Percentiles rank a stretch among this genome's conserved stretches.
Evolutionary conservation across 257 asterid genomes (phyloP).

Genomic region (Fraxinus excelsior): DNA sequence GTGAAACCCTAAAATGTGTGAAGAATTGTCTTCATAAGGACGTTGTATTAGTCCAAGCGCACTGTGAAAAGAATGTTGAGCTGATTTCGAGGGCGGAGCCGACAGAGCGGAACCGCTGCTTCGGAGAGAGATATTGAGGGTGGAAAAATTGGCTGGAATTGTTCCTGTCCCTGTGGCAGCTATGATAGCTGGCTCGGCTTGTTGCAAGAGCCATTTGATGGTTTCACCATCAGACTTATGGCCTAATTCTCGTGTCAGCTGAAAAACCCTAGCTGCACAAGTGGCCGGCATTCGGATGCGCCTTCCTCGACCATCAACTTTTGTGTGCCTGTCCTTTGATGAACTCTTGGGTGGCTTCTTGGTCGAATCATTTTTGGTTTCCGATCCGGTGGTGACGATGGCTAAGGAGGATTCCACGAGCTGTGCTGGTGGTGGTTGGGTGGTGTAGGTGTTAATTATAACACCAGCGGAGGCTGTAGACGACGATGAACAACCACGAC

Average conservation of each 20-base stretch:
- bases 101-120: constrained; percentile 66
- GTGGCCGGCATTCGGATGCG: constrained; percentile 88
- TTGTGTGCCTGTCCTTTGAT: constrained; percentile 77
- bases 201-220: constrained; percentile 77
- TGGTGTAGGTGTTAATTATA: constrained; percentile 4
- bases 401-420: constrained; percentile 56
- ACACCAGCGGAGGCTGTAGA: constrained; percentile 24
- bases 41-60: constrained; percentile 51
- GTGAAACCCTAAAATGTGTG: constrained; percentile 74
- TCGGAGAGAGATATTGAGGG: constrained; percentile 61
- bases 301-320: constrained; percentile 81
- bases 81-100: constrained; percentile 66
- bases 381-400: constrained; percentile 53
- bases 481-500: constrained; percentile 17
- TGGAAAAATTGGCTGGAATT: constrained; percentile 67
- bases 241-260: constrained; percentile 66
- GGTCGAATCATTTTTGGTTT: constrained; percentile 27
- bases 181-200: constrained; percentile 78
- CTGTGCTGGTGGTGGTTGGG: constrained; percentile 28
- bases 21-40: constrained; percentile 51
- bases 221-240: constrained; percentile 81
- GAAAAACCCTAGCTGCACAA: constrained; percentile 83
- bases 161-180: constrained; percentile 88
- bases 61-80: constrained; percentile 61
- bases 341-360: constrained; percentile 42